A percentile compares a stretch with the other conserved stretches of the same genome.
Conservation (phyloP, 441 rosid genomes). For the Mallotus japonicus region DNA sequence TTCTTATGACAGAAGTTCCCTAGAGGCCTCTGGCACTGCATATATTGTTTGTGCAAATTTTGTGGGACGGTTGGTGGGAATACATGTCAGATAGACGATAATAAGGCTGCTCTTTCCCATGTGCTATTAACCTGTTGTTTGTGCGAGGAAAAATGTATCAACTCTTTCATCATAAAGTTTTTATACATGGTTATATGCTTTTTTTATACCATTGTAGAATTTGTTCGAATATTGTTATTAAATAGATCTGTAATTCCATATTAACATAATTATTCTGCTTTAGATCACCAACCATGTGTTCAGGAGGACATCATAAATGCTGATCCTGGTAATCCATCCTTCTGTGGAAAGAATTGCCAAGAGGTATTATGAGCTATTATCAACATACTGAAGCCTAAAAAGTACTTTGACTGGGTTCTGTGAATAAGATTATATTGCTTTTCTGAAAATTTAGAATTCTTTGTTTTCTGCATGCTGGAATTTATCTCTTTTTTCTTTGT, state of each 20-base stretch:
- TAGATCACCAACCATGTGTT: slow-evolving; percentile 76
- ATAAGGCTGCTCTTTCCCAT: slow-evolving; percentile 27
- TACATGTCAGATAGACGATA: slow-evolving; percentile 27
- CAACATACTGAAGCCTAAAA: slow-evolving; percentile 14
- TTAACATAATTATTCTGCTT: slow-evolving; percentile 30
- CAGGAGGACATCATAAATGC: slow-evolving; percentile 31
- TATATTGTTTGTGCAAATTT: slow-evolving; percentile 85
- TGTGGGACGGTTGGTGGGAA: slow-evolving; percentile 54
- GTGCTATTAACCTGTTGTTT: slow-evolving; percentile 48
- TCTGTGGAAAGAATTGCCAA: slow-evolving; percentile 81
- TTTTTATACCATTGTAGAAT: neutral
- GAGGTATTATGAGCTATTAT: slow-evolving; percentile 53
- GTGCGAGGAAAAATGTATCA: slow-evolving; percentile 88
- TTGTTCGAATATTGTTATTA: slow-evolving; percentile 19
- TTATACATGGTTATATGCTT: neutral
- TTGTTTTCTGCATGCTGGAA: slow-evolving; percentile 4
- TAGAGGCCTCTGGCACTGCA: slow-evolving; percentile 86
- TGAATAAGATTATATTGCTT: neutral
- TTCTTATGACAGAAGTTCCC: slow-evolving; percentile 67
- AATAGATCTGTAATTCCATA: slow-evolving; percentile 6
- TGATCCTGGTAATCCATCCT: slow-evolving; percentile 35
- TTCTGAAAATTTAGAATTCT: neutral
- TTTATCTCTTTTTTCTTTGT: slow-evolving; percentile 6
- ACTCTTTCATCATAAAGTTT: slow-evolving; percentile 21
- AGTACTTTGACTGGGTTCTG: slow-evolving; percentile 20